Evolutionary conservation across 2,329 filamentous ascomycete genomes (phyloP), one percentile per base, ranked within the genome.

Genomic region (Talaromyces sp.): DNA sequence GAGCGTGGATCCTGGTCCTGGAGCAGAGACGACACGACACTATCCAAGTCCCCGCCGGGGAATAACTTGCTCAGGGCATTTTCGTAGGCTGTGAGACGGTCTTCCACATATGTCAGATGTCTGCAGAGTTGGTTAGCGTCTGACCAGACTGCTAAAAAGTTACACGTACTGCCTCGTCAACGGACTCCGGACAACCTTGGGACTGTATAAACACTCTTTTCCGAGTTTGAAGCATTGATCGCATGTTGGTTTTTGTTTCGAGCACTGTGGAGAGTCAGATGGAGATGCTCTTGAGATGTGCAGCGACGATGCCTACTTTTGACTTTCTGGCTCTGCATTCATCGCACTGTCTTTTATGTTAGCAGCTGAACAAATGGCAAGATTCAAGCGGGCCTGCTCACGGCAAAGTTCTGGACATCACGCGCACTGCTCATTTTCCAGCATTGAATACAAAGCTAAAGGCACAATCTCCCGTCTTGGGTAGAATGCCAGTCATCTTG

Each of bases 181-280:
- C 48, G 75, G 75, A 56, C 75, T 77, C 54, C 75, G 68, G 48
- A 70, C 69, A n/a, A 75, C 65, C 64, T 75, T 77, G 2, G 74
- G 74, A 58, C 75, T 77, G 64, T 78, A 78, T 29, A 70, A 70
- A 67, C 75, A 78, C 61, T 74, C 68, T 61, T 74, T 75, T 58
- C 71, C 69, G 56, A 77, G 63, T 59, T 77, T 75, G 60, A 67
- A 68, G 63, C 75, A 77, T 66, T 74, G 70, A 35, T 70, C 62
- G 61, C 75, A 78, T 54, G 66, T 65, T 35, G 75, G 75, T 56
- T 69, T 71, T 63, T 75, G 74, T 67, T 77, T 77, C 14, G 75
- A 76, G 62, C 75, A 77, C 75, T 77, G 50, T 55, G 29, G 35
- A 57, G 7, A 35, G 52, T 19, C 26, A 52, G 26, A 52, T 48